phyloP scores from a whole-genome alignment of 768 basidiomycete species.

The Leccinum boreale region DNA sequence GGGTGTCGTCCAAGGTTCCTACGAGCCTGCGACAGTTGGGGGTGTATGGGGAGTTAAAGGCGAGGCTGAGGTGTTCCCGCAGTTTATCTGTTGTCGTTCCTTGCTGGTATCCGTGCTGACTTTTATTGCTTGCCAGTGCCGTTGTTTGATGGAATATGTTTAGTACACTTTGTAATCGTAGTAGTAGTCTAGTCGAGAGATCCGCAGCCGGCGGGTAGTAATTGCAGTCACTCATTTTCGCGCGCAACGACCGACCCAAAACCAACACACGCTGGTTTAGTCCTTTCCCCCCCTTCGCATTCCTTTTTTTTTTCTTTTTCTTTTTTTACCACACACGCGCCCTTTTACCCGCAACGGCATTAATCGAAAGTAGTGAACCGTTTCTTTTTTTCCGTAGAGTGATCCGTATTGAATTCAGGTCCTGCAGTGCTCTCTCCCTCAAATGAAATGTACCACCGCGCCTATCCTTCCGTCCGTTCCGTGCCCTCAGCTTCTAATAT shows the following conservation, averaged over 20 bases:
- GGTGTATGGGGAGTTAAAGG: conserved; percentile 80
- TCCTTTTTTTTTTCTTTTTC: background rate
- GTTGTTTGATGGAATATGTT: background rate
- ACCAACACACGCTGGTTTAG: conserved; percentile 4
- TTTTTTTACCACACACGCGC: background rate
- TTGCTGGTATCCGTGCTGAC: conserved; percentile 2
- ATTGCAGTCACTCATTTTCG: conserved; percentile 10
- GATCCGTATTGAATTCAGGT: conserved; percentile 13
- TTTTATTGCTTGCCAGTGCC: background rate
- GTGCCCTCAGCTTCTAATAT: conserved; percentile 41
- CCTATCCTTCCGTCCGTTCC: conserved; percentile 53
- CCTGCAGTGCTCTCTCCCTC: conserved; percentile 31
- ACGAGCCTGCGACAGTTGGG: conserved; percentile 45
- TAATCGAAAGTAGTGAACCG: conserved; percentile 20
- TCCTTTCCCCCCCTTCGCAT: background rate
- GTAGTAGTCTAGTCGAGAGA: no score
- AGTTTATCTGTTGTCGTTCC: background rate
- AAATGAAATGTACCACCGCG: conserved; percentile 61
- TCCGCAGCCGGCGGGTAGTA: conserved; percentile 9
- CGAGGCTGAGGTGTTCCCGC: conserved; percentile 70
- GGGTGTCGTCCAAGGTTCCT: conserved; percentile 30
- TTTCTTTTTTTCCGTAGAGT: background rate
- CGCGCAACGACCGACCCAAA: conserved; percentile 6
- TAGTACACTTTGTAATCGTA: background rate
- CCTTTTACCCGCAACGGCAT: background rate